Evolutionary conservation across 805 yeast genomes (phyloP), one percentile per base, ranked within the genome.

Genomic region (Scheffersomyces coipomensis): DNA sequence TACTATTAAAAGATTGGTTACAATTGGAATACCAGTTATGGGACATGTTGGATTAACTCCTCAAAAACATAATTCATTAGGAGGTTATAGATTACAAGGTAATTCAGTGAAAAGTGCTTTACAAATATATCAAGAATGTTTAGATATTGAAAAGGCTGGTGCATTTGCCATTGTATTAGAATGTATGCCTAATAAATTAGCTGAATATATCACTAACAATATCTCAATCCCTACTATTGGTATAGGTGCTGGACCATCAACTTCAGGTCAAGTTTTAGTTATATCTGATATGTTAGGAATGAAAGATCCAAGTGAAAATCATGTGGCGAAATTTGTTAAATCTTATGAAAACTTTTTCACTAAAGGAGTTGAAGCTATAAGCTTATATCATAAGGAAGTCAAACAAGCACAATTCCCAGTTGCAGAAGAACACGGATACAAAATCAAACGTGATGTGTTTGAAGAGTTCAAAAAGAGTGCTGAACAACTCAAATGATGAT

Each of bases 1-100:
- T 2, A 76, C 83, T 1, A 76, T 93, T 8, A 52, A 60, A 40
- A 73, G 73, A 43, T 61, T 91, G 15, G 71, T 81, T 1, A 56
- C 72, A 4, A 68, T 83, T 13, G 98, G 98, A 1, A 81, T 91
- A 8, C 95, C 97, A 0, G 89, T 89, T 2, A 74, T 88, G 64
- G 97, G 95, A 1, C 99, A 91, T 60, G 78, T 88, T 22, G 99
- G 99, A 0, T 67, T 91, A 23, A 88, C 96, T 3, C 99, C 99
- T 2, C 98, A 93, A 58, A 75, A 87, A 31, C 81, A 81, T 45
- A 79, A 87, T 46, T 57, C 87, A 0, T 56, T 85, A 11, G 90
- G 97, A 16, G 99, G 99, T 0, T 91, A 83, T 63, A 85, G 81
- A 60, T 84, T 87, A 1, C 99, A 91, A 59, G 97, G 96, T 0